Percentiles rank a stretch among this genome's conserved stretches.
These are phyloP conservation scores for Erythrophleum ivorense DNA, from an alignment of 331 rosid species.

Conservation along the genomic window DNA sequence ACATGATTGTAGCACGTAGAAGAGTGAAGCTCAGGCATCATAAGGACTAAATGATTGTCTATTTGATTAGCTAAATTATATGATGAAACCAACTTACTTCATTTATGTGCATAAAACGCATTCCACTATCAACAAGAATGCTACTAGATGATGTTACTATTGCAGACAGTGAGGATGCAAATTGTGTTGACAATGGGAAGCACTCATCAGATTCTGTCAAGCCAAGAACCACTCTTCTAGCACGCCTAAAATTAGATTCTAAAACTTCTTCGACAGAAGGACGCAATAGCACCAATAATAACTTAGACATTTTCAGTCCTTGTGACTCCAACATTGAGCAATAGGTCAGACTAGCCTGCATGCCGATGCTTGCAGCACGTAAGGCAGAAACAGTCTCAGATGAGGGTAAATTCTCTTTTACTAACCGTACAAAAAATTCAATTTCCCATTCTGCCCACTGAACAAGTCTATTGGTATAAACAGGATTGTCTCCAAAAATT, in stretches of 20 bases:
- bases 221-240: constrained; percentile 79
- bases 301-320: constrained; percentile 85
- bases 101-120: constrained; percentile 75
- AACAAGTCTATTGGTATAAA: constrained; percentile 85
- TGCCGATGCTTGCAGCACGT: constrained; percentile 77
- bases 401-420: constrained; percentile 87
- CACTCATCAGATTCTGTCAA: constrained; percentile 69
- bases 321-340: constrained; percentile 78
- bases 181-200: constrained; percentile 66
- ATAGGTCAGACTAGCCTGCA: constrained; percentile 88
- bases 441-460: constrained; percentile 99
- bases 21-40: constrained; percentile 14
- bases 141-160: constrained; percentile 64
- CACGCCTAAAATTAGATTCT: constrained; percentile 90
- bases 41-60: constrained; percentile 26
- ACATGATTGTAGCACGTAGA: constrained; percentile 17
- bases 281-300: constrained; percentile 82
- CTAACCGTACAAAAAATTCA: constrained; percentile 82
- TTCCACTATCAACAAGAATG: constrained; percentile 78
- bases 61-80: constrained; percentile 37
- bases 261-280: constrained; percentile 92
- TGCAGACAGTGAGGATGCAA: constrained; percentile 73
- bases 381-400: constrained; percentile 81
- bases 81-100: constrained; percentile 67
- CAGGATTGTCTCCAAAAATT: constrained; percentile 89